A percentile compares a stretch with the other conserved stretches of the same genome.
Conservation (phyloP, 1,139 yeast species). For the Hemisphaericaspora xylofermentans region DNA sequence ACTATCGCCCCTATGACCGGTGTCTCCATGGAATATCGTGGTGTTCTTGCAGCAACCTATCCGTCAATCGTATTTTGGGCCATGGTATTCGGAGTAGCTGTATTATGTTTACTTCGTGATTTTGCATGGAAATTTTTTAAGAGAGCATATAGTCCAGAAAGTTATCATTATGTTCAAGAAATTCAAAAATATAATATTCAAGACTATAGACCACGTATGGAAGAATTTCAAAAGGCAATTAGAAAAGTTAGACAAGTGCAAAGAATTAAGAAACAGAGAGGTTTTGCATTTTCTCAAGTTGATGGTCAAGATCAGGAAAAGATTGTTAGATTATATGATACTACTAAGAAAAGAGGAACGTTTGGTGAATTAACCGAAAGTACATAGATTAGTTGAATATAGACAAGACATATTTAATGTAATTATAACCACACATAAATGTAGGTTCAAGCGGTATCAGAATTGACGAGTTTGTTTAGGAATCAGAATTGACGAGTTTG, state of each 20-base stretch:
- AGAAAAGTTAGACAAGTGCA: conserved; percentile 97
- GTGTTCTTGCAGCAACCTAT: conserved; percentile 74
- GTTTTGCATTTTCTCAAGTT: conserved; percentile 96
- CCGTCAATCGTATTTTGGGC: conserved; percentile 86
- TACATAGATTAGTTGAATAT: conserved; percentile 2
- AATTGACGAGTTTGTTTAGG: no score
- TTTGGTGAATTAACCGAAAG: conserved; percentile 46
- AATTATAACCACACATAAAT: conserved; percentile 3
- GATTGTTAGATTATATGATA: conserved; percentile 90
- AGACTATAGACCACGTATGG: conserved; percentile 92
- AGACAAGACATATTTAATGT: conserved; percentile 9
- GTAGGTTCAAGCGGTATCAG: no score
- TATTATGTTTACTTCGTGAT: conserved; percentile 80
- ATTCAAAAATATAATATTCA: conserved; percentile 94
- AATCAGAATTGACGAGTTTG: no score
- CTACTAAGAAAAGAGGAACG: conserved; percentile 65
- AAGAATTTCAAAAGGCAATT: conserved; percentile 95
- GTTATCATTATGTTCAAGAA: conserved; percentile 94
- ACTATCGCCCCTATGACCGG: conserved; percentile 78
- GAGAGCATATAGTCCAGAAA: conserved; percentile 86
- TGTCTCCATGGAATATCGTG: conserved; percentile 82
- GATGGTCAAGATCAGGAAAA: conserved; percentile 91
- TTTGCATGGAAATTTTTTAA: conserved; percentile 92
- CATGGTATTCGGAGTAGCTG: conserved; percentile 69
- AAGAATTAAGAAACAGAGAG: conserved; percentile 96